Evolutionary conservation across 1,284 basidiomycete genomes (phyloP), one percentile per base, ranked within the genome.

Genomic region (Xerocomus nothofagi): DNA sequence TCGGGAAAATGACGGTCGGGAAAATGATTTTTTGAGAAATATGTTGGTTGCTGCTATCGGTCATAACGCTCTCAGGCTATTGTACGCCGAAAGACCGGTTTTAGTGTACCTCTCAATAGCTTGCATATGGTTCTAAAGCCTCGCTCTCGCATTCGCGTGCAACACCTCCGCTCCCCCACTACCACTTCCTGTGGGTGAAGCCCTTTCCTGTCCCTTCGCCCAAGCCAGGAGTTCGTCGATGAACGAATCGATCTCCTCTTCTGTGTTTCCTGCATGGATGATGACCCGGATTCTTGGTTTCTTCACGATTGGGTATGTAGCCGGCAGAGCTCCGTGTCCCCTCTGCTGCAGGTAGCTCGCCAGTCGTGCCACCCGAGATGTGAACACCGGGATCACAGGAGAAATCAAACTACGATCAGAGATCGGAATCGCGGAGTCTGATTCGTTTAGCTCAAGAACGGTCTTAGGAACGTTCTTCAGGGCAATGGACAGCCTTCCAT

Each of bases 221-320:
- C 59, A 60, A 29, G n/a, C 8, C 26, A 61, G 0, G 14, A 60
- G 41, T n/a, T 53, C 40, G 18, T 39, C 4, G 24, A 49, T 6
- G 18, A 60, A 48, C 1, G 49, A 17, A 27, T 60, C 47, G 12
- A 60, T 57, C 23, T 61, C 50, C 33, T 17, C 23, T 29, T 59
- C 50, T 10, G 56, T 61, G 34, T 61, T 63, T 3, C 38, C 14
- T 11, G 56, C 58, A 10, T 60, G 59, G 2, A 63, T 43, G n/a
- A 23, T 44, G 32, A 63, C 26, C 15, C 59, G 61, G 4, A 60
- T 54, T n/a, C 56, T 27, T 1, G 61, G 47, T 20, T 20, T 31
- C 15, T 23, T 53, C 2, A 56, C 49, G 9, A 49, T 14, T 1
- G 59, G 61, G 21, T 40, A 51, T 8, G 52, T 57, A 3, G 59